phyloP scores from a whole-genome alignment of 345 rosid genomes.

The Gossypium ekmanianum region DNA sequence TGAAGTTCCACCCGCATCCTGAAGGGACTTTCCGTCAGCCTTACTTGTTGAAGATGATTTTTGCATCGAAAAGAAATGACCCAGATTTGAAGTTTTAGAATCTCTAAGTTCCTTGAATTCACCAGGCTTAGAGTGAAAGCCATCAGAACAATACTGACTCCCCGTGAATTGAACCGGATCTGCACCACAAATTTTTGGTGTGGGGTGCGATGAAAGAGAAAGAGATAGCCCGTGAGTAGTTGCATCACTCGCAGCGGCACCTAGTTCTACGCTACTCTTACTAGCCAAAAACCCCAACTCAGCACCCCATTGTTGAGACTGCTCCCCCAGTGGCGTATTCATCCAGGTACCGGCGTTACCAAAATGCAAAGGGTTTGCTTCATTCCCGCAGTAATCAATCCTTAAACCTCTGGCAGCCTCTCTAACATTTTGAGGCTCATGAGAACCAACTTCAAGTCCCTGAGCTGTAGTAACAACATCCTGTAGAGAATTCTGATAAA shows the following conservation, averaged over 20 bases:
- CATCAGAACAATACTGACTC: slow-evolving; percentile 16
- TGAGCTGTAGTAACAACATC: slow-evolving; percentile 34
- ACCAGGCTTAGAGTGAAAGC: slow-evolving; percentile 11
- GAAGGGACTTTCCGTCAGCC: slow-evolving; percentile 31
- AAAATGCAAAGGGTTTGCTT: slow-evolving; percentile 16
- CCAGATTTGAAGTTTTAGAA: slow-evolving; percentile 8
- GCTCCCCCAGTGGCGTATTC: slow-evolving; percentile 13
- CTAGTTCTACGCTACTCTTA: slow-evolving; percentile 4
- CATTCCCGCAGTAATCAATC: slow-evolving; percentile 26
- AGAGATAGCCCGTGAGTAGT: slow-evolving; percentile 42
- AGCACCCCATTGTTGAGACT: slow-evolving; percentile 25
- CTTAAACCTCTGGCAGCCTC: slow-evolving; percentile 15
- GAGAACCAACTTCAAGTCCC: slow-evolving; percentile 17
- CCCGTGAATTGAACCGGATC: slow-evolving; percentile 20
- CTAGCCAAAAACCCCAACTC: slow-evolving; percentile 25
- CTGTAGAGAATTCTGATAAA: slow-evolving; percentile 21
- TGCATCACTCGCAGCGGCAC: slow-evolving; percentile 19
- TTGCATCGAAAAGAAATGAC: slow-evolving; percentile 11
- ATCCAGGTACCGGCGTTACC: slow-evolving; percentile 21
- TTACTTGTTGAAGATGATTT: slow-evolving; percentile 27
- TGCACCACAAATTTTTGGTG: neutral
- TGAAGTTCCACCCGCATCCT: slow-evolving; percentile 28
- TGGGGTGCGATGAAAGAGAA: slow-evolving; percentile 50
- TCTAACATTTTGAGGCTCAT: slow-evolving; percentile 14
- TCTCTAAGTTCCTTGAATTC: slow-evolving; percentile 22